phyloP scores from a whole-genome alignment of 257 asterid genomes.

The Solanum arcanum region DNA sequence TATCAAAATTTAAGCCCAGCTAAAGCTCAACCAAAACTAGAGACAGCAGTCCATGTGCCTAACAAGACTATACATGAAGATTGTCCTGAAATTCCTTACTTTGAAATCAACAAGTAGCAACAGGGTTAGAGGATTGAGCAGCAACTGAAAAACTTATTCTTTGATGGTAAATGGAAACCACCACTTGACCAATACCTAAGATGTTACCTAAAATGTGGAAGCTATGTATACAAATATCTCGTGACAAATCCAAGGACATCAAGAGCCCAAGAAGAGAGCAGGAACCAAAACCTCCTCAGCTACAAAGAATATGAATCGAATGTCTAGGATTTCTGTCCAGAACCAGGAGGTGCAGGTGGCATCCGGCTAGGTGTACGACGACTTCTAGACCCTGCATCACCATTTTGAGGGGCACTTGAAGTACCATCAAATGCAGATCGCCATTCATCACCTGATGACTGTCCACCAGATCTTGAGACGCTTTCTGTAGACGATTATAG shows the following conservation, averaged over 20 bases:
- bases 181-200: neutral
- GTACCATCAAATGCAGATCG: constrained; percentile 10
- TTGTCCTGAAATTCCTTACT: neutral
- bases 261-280: neutral
- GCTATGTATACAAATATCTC: neutral
- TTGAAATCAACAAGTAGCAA: neutral
- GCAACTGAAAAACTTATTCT: neutral
- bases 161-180: neutral
- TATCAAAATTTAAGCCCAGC: neutral
- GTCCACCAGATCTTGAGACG: neutral
- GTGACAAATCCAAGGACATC: neutral
- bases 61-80: neutral
- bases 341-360: constrained; percentile 15
- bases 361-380: constrained; percentile 9
- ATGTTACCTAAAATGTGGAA: neutral
- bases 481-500: neutral
- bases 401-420: neutral
- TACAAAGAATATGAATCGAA: neutral
- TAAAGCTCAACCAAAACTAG: neutral
- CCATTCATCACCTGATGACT: constrained; percentile 11
- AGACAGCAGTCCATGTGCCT: neutral
- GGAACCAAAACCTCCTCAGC: neutral
- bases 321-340: neutral
- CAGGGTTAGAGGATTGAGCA: neutral
- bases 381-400: constrained; percentile 1